phyloP scores from a whole-genome alignment of 2,329 filamentous ascomycete genomes.

The Aspergillus luchuensis region DNA sequence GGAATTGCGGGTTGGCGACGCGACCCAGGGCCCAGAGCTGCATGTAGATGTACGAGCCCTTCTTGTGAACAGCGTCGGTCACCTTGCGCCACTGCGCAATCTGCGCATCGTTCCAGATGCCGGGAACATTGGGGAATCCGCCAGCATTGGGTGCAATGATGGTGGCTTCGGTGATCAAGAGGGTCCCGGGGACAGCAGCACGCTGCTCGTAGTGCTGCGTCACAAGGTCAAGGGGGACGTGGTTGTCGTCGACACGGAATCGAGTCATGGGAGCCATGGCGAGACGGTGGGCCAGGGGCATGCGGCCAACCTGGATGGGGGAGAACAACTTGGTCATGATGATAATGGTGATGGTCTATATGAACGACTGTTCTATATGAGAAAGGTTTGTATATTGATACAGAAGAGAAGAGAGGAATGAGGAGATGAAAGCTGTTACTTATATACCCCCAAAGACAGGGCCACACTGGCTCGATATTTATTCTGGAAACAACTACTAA shows the following conservation, averaged over 20 bases:
- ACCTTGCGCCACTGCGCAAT: conserved; percentile 62
- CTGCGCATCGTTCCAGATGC: conserved; percentile 60
- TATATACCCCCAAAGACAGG: too few relatives aligned
- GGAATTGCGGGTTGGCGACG: conserved; percentile 45
- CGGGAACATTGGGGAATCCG: conserved; percentile 57
- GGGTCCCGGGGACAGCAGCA: conserved; percentile 54
- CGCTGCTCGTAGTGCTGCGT: conserved; percentile 59
- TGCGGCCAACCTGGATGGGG: conserved; percentile 46
- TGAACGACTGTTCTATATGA: not conserved
- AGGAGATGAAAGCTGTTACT: too few relatives aligned
- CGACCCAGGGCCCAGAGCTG: conserved; percentile 67
- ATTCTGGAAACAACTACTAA: too few relatives aligned
- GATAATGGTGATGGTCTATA: not conserved
- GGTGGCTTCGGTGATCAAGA: conserved; percentile 62
- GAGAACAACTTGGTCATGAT: conserved; percentile 34
- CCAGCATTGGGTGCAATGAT: conserved; percentile 52
- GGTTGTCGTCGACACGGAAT: conserved; percentile 53
- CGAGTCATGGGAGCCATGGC: conserved; percentile 63
- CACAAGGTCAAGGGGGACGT: conserved; percentile 49
- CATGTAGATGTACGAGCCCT: conserved; percentile 61
- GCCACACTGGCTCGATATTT: too few relatives aligned
- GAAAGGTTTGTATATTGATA: not conserved
- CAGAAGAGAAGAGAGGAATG: too few relatives aligned
- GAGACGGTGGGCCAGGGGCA: conserved; percentile 50
- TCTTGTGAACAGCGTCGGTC: conserved; percentile 64